Evolutionary conservation across 2,329 filamentous ascomycete genomes (phyloP), one percentile per base, ranked within the genome.

Genomic region (Colletotrichum melonis): DNA sequence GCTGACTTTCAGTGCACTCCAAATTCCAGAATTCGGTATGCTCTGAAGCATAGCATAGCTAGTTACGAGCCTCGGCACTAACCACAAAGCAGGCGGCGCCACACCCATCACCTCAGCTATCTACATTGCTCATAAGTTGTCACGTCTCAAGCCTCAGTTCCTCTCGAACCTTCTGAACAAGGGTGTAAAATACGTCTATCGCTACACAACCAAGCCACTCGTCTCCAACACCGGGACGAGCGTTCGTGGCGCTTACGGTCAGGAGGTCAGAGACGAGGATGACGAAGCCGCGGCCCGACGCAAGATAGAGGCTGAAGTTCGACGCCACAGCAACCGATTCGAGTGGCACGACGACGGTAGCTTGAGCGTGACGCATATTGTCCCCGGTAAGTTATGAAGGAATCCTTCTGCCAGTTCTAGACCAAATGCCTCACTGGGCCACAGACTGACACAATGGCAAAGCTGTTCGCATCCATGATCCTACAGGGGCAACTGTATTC

Each of bases 311-410:
- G 49, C 74, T 7, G 81, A 82, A 52, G 78, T 82, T 2, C 63
- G 76, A n/a, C 75, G 80, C n/a, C 81, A 82, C 65, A 82, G 80
- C 71, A 65, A 81, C 12, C 54, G 66, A 9, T 82, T 80, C 14
- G 74, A 81, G 52, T 82, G 81, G 80, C 77, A 82, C 28, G 79
- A 81, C 2, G 81, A 82, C 54, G 80, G 80, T 1, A 81, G 79
- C n/a, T 64, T 82, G 22, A 81, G 76, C 30, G 79, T 82, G 7
- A 81, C 80, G 3, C 81, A 82, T 56, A 76, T 77, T 3, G 78
- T 79, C 0, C 79, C 81, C 3, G 74, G 78, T 82, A 76, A 49
- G 76, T 72, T 26, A 8, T 4, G 42, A n/a, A n/a, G 28, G 24
- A 54, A 16, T 4, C 2, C 8, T 22, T 28, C n/a, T n/a, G 14